Base-by-base conservation (phyloP, 2,329 filamentous ascomycete species). In the Alternaria dauci region DNA sequence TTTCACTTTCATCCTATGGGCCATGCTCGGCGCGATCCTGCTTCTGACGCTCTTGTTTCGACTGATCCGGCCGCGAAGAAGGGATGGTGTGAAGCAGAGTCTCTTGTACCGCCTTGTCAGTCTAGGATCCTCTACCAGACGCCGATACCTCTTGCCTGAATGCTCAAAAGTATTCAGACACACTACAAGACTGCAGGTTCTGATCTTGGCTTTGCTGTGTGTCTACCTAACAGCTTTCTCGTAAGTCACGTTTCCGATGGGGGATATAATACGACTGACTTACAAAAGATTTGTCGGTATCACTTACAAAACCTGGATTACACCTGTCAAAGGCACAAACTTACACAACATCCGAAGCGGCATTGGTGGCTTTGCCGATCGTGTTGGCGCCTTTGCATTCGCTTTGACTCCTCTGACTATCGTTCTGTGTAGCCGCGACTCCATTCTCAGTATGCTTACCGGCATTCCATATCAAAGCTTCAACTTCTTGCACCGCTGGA, bases 401-500 rank as follows among this genome's bases (percentile, higher is more conserved):
- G 56, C 56, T 16, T 32, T 59, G 16, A 59, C 52, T 14, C 56
- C 51, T 4, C 28, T 55, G 28, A 59, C 56, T 20, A 59, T 59
- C 39, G 56, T 43, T 4, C 39, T 59, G 30, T 59, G 56, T 41
- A 55, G 43, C 23, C 56, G 52, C 23, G 43, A 59, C n/a, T 59
- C 52, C 4, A 55, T 59, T n/a, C 56, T 59, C 20, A 55, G 56
- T 28, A 59, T 55, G 44, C 20, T 59, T 3, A 55, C 56, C 16
- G 52, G 56, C 32, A 59, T 59, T 28, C 52, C 56, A 4, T 59
- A 55, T 39, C 56, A 59, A 16, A 55, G 56, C 30, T 55, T 59
- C 30, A 55, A 55, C 52, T 55, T 59, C 25, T 43, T 59, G 38
- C 56, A 59, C 51, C 56, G 52, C 36, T 59, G 52, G 51, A 59